phyloP scores from a whole-genome alignment of 108 stramenopile genomes.

The Fistulifera solaris region DNA sequence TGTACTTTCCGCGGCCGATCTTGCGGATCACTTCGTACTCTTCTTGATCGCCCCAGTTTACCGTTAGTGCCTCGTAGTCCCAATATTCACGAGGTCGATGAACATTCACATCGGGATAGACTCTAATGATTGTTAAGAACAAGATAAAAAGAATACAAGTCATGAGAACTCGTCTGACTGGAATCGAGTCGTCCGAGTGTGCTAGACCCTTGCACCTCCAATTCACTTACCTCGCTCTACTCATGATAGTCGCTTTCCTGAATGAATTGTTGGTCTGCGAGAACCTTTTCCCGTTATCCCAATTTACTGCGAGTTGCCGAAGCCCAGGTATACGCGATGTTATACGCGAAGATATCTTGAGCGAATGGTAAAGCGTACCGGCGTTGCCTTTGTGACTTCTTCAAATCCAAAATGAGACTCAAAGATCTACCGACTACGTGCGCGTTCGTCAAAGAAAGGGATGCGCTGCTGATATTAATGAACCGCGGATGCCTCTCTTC shows the following conservation, averaged over 20 bases:
- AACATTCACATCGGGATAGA: slow-evolving; percentile 98
- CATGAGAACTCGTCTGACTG: not conserved
- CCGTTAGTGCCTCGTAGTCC: slow-evolving; percentile 98
- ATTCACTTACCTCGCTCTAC: slow-evolving; percentile 5
- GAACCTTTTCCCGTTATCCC: too few relatives aligned
- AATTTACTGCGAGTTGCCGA: too few relatives aligned
- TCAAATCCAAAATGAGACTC: too few relatives aligned
- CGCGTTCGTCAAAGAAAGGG: too few relatives aligned
- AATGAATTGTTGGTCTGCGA: not conserved
- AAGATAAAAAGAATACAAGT: not conserved
- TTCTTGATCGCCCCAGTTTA: slow-evolving; percentile 99
- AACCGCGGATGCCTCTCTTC: too few relatives aligned
- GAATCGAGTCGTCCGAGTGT: not conserved
- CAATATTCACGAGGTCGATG: slow-evolving; percentile 97
- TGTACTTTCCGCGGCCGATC: slow-evolving; percentile 99
- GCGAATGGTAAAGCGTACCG: too few relatives aligned
- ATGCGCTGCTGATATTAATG: too few relatives aligned
- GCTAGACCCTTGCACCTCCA: not conserved
- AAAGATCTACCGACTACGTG: too few relatives aligned
- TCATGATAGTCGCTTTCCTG: slow-evolving; percentile 2
- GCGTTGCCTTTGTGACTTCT: too few relatives aligned
- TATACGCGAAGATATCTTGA: too few relatives aligned
- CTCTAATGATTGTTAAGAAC: slow-evolving; percentile 33
- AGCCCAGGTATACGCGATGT: too few relatives aligned
- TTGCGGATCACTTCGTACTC: slow-evolving; percentile 99